These are phyloP conservation scores for Penicillium nordicum DNA, from an alignment of 2,329 filamentous ascomycete species.

Conservation along the genomic window DNA sequence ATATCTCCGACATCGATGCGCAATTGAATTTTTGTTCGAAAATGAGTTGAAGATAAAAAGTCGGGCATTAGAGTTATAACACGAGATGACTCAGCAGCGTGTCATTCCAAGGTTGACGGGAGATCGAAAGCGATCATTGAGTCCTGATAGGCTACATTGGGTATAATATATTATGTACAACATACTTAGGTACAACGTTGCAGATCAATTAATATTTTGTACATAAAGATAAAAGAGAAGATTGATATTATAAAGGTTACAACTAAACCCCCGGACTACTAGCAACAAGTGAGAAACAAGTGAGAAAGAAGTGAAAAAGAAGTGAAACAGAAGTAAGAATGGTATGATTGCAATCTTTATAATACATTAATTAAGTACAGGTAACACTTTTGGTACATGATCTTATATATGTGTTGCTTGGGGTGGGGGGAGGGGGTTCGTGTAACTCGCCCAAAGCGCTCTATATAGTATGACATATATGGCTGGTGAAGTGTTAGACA, in stretches of 20 bases:
- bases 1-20: neutral
- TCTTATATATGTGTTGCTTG: neutral
- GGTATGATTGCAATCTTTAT: neutral
- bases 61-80: conserved; percentile 1
- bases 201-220: neutral
- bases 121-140: neutral
- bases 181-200: neutral
- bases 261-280: neutral
- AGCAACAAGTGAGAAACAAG: neutral
- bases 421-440: neutral
- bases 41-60: conserved; percentile 7
- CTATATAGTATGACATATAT: neutral
- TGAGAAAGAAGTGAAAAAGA: neutral
- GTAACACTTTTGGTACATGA: neutral
- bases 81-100: conserved; percentile 9
- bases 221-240: neutral
- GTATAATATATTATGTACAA: neutral
- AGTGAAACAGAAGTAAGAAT: no score
- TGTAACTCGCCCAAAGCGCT: neutral
- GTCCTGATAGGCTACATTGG: neutral
- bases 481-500: neutral
- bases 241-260: neutral
- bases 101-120: neutral
- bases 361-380: neutral
- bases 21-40: neutral